phyloP scores from a whole-genome alignment of 1,139 yeast genomes.

The Yamadazyma sp. region DNA sequence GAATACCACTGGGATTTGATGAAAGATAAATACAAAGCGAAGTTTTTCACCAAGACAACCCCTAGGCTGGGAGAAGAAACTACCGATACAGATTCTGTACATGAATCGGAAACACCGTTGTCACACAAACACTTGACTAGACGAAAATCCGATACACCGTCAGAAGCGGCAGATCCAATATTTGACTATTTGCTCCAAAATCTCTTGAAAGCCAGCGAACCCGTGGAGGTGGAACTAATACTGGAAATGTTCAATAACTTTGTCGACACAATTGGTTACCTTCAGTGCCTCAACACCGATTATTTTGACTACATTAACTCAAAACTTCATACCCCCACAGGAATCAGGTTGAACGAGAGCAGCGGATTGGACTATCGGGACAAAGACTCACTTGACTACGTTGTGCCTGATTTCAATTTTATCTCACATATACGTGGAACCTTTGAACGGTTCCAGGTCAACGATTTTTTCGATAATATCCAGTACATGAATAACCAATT shows the following conservation, averaged over 20 bases:
- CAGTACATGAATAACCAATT: conserved; percentile 5
- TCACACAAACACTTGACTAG: no score
- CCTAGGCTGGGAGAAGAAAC: neutral
- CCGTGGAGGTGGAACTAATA: neutral
- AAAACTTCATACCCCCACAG: neutral
- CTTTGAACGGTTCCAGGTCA: conserved; percentile 9
- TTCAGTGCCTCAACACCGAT: conserved; percentile 5
- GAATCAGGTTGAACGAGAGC: conserved; percentile 4
- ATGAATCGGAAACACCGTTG: no score
- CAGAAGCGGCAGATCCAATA: conserved; percentile 4
- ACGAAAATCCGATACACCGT: neutral
- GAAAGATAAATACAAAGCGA: neutral
- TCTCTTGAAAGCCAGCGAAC: conserved; percentile 1
- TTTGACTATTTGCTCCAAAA: conserved; percentile 4
- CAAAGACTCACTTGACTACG: conserved; percentile 11
- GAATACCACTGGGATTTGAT: neutral
- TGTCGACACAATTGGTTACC: conserved; percentile 5
- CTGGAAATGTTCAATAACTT: conserved; percentile 8
- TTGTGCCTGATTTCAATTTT: conserved; percentile 10
- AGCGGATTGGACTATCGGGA: conserved; percentile 13
- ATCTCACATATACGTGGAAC: conserved; percentile 7
- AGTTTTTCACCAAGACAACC: neutral
- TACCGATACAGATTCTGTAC: no score
- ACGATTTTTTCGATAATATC: conserved; percentile 11
- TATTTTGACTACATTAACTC: conserved; percentile 7